These are phyloP conservation scores for Carallia brachiata DNA, from an alignment of 345 rosid species.

Conservation along the genomic window DNA sequence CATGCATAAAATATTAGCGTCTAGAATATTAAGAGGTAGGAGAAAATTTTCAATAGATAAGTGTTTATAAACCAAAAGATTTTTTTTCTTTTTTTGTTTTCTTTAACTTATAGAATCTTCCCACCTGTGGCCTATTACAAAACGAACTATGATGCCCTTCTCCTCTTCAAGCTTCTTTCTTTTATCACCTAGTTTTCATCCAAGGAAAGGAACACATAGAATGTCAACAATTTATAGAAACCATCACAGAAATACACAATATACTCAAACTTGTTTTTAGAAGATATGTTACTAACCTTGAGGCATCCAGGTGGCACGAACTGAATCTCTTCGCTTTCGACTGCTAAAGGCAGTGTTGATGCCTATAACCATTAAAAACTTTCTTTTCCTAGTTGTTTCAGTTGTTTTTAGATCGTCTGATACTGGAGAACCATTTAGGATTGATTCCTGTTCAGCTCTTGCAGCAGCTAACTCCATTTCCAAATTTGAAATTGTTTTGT, in stretches of 20 bases:
- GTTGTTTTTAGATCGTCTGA: constrained; percentile 53
- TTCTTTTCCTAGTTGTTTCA: constrained; percentile 52
- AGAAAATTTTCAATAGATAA: no score
- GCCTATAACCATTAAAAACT: constrained; percentile 86
- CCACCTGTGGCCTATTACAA: constrained; percentile 97
- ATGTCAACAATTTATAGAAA: not conserved
- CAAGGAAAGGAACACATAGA: not conserved
- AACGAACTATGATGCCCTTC: constrained; percentile 93
- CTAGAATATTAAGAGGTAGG: no score
- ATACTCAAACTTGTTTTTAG: not conserved
- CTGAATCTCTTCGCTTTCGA: constrained; percentile 90
- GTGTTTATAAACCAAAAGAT: not conserved
- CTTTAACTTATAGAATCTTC: constrained; percentile 5
- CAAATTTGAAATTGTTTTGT: constrained; percentile 71
- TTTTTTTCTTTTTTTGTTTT: no score
- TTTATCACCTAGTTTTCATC: constrained; percentile 54
- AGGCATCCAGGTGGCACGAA: constrained; percentile 98
- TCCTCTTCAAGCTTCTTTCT: constrained; percentile 92
- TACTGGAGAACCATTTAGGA: constrained; percentile 70
- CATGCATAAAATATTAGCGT: no score
- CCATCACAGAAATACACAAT: not conserved
- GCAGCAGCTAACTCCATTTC: constrained; percentile 91
- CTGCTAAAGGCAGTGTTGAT: constrained; percentile 94
- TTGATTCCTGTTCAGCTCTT: constrained; percentile 79
- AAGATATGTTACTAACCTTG: constrained; percentile 52